These are phyloP conservation scores for Furculomyces boomerangus DNA, from an alignment of 371 early-diverging fungal species.

Conservation along the genomic window DNA sequence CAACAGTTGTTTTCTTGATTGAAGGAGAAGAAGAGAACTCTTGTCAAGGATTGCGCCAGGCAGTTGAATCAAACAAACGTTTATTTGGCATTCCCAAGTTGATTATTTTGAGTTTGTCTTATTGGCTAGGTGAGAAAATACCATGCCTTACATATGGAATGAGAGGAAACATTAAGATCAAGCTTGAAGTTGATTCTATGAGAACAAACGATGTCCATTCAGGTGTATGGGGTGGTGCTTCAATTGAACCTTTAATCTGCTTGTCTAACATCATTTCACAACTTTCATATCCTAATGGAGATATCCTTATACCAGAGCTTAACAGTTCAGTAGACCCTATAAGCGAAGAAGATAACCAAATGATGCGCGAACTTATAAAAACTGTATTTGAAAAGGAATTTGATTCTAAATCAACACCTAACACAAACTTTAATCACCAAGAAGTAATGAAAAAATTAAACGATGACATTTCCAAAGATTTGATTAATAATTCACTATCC, in stretches of 20 bases:
- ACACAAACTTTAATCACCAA: no score
- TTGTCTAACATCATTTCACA: slow-evolving; percentile 44
- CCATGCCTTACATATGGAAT: slow-evolving; percentile 52
- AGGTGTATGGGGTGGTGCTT: slow-evolving; percentile 72
- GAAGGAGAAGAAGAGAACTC: slow-evolving; percentile 78
- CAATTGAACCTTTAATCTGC: slow-evolving; percentile 56
- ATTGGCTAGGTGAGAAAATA: slow-evolving; percentile 47
- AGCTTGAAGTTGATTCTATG: slow-evolving; percentile 34
- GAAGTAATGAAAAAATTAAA: no score
- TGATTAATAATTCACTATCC: no score
- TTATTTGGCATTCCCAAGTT: slow-evolving; percentile 46
- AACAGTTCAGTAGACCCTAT: slow-evolving; percentile 16
- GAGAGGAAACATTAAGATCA: slow-evolving; percentile 57
- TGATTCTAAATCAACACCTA: no score
- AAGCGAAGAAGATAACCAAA: slow-evolving; percentile 6
- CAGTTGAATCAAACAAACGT: slow-evolving; percentile 26
- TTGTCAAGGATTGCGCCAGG: slow-evolving; percentile 44
- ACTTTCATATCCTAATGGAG: slow-evolving; percentile 31
- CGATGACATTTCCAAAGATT: no score
- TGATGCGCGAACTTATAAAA: slow-evolving; percentile 14
- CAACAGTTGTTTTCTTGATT: slow-evolving; percentile 58
- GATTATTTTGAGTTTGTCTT: slow-evolving; percentile 47
- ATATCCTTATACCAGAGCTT: slow-evolving; percentile 47
- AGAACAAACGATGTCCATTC: slow-evolving; percentile 51
- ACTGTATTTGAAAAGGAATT: slow-evolving; percentile 8